Evolutionary conservation across 192 early-diverging fungal species (phyloP), one percentile per base, ranked within the genome.

Genomic region (Coemansia sp.): DNA sequence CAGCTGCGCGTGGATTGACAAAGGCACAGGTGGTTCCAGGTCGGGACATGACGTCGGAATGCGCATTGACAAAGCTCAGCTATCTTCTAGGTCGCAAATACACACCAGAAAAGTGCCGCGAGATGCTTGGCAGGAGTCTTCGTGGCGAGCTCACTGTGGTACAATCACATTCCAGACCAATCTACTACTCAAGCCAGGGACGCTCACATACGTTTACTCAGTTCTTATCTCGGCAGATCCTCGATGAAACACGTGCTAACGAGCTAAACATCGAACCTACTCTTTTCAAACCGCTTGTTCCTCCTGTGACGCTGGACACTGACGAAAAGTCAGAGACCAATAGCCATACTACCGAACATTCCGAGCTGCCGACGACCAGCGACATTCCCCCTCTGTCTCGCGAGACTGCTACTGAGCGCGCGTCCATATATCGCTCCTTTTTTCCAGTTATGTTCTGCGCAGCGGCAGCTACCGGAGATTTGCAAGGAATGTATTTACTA

Each of bases 21-120:
- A 83, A 83, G 41, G 86, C 90, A 22, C 90, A 92, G 47, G 93
- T 96, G 16, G 88, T 96, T 10, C 88, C 95, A 7, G 94, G 95
- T n/a, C 85, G 88, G 18, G 96, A 98, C 72, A 96, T 97, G 93
- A 98, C 94, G 4, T 90, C 94, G 2, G 94, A 95, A 76, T 99
- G 96, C 61, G 97, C 97, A 0, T 72, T 99, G 8, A 95, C 96
- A 16, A 99, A 99, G 74, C 89, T 99, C 15, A 91, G 92, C 39
- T 99, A 97, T 66, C 78, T 99, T 37, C 81, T 99, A 10, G 91
- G 94, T 46, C 89, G 91, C 41, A 70, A 68, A 1, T 80, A 88
- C 62, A 63, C 86, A n/a, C 86, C 89, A 8, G 82, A 87, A 21
- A 76, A 86, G 65, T 90, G 94, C 69, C 91, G 95, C 8, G 84